Conservation (phyloP, 371 early-diverging fungal species). For the Actinomucor elegans region DNA sequence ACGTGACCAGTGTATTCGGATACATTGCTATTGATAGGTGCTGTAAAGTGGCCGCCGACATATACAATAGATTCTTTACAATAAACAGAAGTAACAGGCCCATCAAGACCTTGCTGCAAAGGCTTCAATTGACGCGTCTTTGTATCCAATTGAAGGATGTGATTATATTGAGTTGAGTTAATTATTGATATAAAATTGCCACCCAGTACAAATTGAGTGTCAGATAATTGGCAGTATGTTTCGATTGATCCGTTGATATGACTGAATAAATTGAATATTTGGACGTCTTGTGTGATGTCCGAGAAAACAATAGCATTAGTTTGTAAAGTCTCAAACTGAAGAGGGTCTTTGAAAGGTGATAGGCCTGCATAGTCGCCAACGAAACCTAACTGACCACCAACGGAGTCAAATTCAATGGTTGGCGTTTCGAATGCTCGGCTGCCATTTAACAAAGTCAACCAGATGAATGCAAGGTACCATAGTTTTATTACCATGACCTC, state of each 20-base stretch:
- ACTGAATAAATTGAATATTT: conserved; percentile 4
- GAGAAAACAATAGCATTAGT: conserved; percentile 20
- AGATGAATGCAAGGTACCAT: conserved; percentile 11
- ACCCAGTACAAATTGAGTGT: conserved; percentile 15
- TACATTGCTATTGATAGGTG: conserved; percentile 22
- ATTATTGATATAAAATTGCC: conserved; percentile 47
- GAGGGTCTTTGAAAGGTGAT: conserved; percentile 15
- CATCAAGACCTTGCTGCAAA: conserved; percentile 68
- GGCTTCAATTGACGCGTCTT: conserved; percentile 34
- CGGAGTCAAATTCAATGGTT: conserved; percentile 2
- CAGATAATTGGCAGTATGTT: conserved; percentile 11
- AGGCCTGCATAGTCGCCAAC: conserved; percentile 36
- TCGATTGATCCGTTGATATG: conserved; percentile 13
- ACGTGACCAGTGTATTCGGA: conserved; percentile 43
- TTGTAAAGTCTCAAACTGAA: conserved; percentile 26
- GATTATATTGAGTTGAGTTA: conserved; percentile 33
- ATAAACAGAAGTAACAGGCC: conserved; percentile 59
- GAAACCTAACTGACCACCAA: conserved; percentile 29
- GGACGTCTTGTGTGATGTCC: conserved; percentile 1
- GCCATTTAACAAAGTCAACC: neutral
- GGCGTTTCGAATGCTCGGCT: neutral
- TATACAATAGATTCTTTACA: conserved; percentile 52
- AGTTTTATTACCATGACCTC: conserved; percentile 15
- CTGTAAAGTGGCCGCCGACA: conserved; percentile 55
- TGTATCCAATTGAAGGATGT: conserved; percentile 57